These are phyloP conservation scores for Xerocomus cyaneibrunnescens DNA, from an alignment of 1,284 basidiomycete species.

Conservation along the genomic window DNA sequence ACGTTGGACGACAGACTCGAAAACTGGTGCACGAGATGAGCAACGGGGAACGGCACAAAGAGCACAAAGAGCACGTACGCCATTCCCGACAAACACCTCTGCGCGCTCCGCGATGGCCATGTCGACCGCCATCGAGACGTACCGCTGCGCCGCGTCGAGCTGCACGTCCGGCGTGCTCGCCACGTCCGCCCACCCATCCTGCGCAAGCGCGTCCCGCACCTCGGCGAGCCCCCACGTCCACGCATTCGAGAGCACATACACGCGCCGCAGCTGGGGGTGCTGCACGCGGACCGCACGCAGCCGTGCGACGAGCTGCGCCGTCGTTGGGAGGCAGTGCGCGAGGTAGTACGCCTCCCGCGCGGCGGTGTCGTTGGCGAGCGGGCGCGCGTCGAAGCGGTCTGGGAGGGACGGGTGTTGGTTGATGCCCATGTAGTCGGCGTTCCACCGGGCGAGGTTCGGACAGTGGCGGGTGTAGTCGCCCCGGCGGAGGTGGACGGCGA, in stretches of 20 bases:
- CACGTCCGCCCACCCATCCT: conserved; percentile 53
- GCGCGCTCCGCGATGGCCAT: conserved; percentile 69
- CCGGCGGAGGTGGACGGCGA: conserved; percentile 65
- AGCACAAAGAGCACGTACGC: not conserved
- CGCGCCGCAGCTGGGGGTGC: conserved; percentile 31
- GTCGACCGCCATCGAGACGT: conserved; percentile 63
- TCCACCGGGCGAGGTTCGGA: conserved; percentile 51
- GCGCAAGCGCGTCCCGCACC: conserved; percentile 44
- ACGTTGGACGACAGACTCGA: conserved; percentile 59
- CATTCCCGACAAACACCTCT: conserved; percentile 75
- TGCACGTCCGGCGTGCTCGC: conserved; percentile 43
- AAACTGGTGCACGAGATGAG: conserved; percentile 38
- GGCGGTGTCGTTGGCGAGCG: conserved; percentile 11
- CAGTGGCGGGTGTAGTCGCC: conserved; percentile 69
- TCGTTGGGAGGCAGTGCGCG: conserved; percentile 56
- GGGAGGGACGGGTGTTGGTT: conserved; percentile 52
- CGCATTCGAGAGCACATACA: conserved; percentile 62
- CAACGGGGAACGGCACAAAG: too few relatives aligned
- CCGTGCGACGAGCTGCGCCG: conserved; percentile 50
- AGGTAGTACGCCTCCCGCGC: conserved; percentile 41
- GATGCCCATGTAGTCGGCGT: conserved; percentile 53
- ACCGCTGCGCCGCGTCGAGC: conserved; percentile 47
- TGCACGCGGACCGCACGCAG: conserved; percentile 41
- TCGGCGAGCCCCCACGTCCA: conserved; percentile 49
- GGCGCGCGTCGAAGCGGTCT: conserved; percentile 48